A percentile compares a stretch with the other conserved stretches of the same genome.
phyloP scores from a whole-genome alignment of 495 filamentous ascomycete species.

The Penicillium mononematosum region DNA sequence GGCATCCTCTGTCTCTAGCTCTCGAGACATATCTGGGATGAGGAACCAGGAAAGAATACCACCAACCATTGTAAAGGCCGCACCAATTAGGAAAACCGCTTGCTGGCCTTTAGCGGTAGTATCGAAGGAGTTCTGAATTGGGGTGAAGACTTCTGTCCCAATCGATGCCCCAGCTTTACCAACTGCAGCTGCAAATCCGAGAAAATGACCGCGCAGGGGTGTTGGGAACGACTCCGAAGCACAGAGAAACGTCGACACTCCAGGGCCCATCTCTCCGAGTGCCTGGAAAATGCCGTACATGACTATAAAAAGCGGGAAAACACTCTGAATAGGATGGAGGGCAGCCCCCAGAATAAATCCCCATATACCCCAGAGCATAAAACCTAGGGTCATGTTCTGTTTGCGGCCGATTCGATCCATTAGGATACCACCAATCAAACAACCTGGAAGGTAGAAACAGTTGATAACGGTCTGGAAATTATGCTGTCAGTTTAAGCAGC shows the following conservation, averaged over 20 bases:
- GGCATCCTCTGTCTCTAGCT: slow-evolving; percentile 47
- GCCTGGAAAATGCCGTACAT: slow-evolving; percentile 52
- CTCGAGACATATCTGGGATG: slow-evolving; percentile 45
- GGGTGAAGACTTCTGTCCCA: slow-evolving; percentile 47
- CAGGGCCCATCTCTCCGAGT: slow-evolving; percentile 50
- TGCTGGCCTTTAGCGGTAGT: slow-evolving; percentile 42
- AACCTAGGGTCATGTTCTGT: slow-evolving; percentile 48
- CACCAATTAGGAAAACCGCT: slow-evolving; percentile 47
- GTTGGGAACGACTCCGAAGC: slow-evolving; percentile 52
- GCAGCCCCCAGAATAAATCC: slow-evolving; percentile 51
- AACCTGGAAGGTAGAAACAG: slow-evolving; percentile 50
- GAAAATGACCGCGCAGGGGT: slow-evolving; percentile 48
- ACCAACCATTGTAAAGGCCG: slow-evolving; percentile 42
- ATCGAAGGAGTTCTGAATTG: slow-evolving; percentile 41
- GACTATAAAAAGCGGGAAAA: slow-evolving; percentile 51
- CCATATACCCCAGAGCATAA: slow-evolving; percentile 39
- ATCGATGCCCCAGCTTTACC: slow-evolving; percentile 52
- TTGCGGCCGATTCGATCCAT: slow-evolving; percentile 51
- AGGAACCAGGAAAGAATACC: slow-evolving; percentile 44
- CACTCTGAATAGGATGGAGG: slow-evolving; percentile 38
- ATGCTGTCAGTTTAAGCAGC: background rate
- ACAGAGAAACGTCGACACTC: slow-evolving; percentile 45
- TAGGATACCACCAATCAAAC: slow-evolving; percentile 46
- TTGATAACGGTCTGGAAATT: slow-evolving; percentile 41
- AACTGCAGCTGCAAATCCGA: slow-evolving; percentile 48